Evolutionary conservation across 257 asterid genomes (phyloP).

Genomic region (Solanum peruvianum): DNA sequence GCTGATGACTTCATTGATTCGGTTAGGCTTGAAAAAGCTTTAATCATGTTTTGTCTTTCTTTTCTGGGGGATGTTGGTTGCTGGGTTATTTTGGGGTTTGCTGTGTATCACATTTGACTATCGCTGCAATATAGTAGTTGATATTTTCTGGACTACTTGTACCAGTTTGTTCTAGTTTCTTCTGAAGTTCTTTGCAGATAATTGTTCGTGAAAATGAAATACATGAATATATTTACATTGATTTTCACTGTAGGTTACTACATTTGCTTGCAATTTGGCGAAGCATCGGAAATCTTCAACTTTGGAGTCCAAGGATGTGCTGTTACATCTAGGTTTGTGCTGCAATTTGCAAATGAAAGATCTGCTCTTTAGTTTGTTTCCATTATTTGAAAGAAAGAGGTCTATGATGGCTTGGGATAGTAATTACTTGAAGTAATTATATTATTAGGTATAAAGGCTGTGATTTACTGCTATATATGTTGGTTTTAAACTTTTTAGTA

Average conservation of each 20-base stretch:
- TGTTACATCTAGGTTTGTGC: conserved; percentile 88
- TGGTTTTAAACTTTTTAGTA: not conserved
- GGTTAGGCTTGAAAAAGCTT: conserved; percentile 32
- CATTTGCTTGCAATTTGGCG: conserved; percentile 81
- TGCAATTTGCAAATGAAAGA: not conserved
- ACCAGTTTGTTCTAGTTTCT: not conserved
- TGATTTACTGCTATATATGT: not conserved
- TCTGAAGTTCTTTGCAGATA: not conserved
- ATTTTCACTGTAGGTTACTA: conserved; percentile 44
- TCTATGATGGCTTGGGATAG: not conserved
- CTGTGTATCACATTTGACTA: not conserved
- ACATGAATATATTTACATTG: not conserved
- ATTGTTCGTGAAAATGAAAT: not conserved
- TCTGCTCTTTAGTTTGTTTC: not conserved
- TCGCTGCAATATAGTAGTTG: not conserved
- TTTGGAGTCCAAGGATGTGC: conserved; percentile 78
- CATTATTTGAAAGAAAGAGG: not conserved
- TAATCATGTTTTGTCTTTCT: not conserved
- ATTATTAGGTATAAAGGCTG: not conserved
- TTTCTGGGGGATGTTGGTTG: not conserved
- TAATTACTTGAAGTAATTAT: not conserved
- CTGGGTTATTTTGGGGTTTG: not conserved
- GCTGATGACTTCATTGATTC: conserved; percentile 84
- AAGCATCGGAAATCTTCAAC: conserved; percentile 95
- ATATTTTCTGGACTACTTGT: not conserved